A percentile compares a stretch with the other conserved stretches of the same genome.
Evolutionary conservation across 202 grass and related monocot genomes (phyloP).

Genomic region (Carex arenaria): DNA sequence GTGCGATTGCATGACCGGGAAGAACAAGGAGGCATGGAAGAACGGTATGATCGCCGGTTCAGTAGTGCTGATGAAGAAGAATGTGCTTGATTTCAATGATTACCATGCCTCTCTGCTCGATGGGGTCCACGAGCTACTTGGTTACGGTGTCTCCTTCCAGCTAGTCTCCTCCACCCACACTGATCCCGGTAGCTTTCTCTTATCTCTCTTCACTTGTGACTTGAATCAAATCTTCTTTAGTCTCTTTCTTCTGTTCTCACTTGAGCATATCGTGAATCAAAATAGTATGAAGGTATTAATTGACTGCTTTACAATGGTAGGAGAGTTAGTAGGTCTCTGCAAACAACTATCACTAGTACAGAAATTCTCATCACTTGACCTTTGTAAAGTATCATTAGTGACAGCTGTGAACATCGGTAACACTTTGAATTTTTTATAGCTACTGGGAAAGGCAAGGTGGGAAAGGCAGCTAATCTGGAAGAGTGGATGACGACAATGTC

Average conservation of each 20-base stretch:
- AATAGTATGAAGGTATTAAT: too few species aligned
- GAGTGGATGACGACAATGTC: conserved; percentile 32
- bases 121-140: conserved; percentile 46
- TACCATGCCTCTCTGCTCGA: conserved; percentile 61
- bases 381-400: too few species aligned
- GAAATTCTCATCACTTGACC: too few species aligned
- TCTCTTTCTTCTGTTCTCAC: too few species aligned
- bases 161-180: conserved; percentile 73
- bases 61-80: conserved; percentile 51
- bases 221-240: too few species aligned
- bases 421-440: conserved; percentile 8
- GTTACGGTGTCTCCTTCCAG: conserved; percentile 36
- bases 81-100: conserved; percentile 49
- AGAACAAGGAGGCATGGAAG: conserved; percentile 34
- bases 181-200: conserved; percentile 34
- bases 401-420: too few species aligned
- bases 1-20: conserved; percentile 43
- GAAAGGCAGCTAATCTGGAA: conserved; percentile 42
- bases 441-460: conserved; percentile 38
- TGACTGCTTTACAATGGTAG: too few species aligned
- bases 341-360: too few species aligned
- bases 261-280: too few species aligned
- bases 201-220: background rate
- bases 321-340: too few species aligned
- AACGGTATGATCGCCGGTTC: conserved; percentile 22